Evolutionary conservation across 1,284 basidiomycete species (phyloP).

Genomic region (Tilletia caries): DNA sequence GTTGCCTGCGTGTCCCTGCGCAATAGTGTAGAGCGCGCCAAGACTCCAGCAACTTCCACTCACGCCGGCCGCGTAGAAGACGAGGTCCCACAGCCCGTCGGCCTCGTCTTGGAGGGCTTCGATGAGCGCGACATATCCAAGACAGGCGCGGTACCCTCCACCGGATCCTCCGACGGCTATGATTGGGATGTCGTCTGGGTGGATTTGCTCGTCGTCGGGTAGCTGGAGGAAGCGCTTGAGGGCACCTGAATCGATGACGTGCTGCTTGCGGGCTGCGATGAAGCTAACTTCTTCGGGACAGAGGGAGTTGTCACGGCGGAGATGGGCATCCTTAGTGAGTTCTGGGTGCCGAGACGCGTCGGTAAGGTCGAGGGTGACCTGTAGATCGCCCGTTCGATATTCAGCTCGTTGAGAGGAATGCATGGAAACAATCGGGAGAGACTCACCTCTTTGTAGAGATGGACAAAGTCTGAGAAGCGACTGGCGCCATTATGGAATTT

Average conservation of each 20-base stretch:
- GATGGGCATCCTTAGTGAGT: slow-evolving; percentile 1
- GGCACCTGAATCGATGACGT: not conserved
- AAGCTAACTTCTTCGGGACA: slow-evolving; percentile 11
- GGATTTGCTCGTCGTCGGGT: slow-evolving; percentile 38
- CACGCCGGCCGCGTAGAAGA: slow-evolving; percentile 49
- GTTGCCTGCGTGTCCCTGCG: slow-evolving; percentile 29
- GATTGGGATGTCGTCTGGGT: slow-evolving; percentile 50
- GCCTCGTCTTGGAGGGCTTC: slow-evolving; percentile 35
- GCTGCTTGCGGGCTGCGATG: slow-evolving; percentile 13
- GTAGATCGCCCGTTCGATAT: not conserved
- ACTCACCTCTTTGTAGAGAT: slow-evolving; percentile 13
- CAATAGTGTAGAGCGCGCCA: slow-evolving; percentile 42
- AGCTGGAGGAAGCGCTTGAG: slow-evolving; percentile 33
- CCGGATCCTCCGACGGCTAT: slow-evolving; percentile 51
- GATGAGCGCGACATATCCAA: slow-evolving; percentile 39
- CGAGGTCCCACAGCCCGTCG: slow-evolving; percentile 47
- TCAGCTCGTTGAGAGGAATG: no score
- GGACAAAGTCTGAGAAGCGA: slow-evolving; percentile 10
- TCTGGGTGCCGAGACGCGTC: slow-evolving; percentile 6
- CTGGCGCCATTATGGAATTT: slow-evolving; percentile 12
- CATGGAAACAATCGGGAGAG: no score
- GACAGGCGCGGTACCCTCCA: slow-evolving; percentile 52
- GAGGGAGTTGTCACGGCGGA: slow-evolving; percentile 11
- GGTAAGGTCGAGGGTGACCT: slow-evolving; percentile 12
- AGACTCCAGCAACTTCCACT: slow-evolving; percentile 53